Conservation (phyloP, 768 basidiomycete genomes). For the Cystofilobasidium bisporidii region DNA sequence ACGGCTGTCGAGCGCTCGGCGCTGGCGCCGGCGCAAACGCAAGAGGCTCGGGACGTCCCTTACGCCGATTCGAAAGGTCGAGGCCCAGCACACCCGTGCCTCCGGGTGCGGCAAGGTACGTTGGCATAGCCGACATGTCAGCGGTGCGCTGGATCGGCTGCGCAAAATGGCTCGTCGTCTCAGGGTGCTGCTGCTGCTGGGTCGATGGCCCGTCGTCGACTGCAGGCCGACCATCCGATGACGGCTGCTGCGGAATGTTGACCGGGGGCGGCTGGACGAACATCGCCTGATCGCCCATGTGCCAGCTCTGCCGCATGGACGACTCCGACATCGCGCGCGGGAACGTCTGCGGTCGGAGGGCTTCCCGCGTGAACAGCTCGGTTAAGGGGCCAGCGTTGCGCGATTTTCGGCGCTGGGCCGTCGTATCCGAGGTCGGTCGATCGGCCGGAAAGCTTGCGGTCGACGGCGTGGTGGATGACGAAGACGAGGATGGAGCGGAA, state of each 20-base stretch:
- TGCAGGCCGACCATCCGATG: too few relatives aligned
- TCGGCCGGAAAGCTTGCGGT: not conserved
- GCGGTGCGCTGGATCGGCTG: not conserved
- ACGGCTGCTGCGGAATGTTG: not conserved
- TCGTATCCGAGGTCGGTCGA: not conserved
- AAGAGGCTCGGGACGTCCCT: not conserved
- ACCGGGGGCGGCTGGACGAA: not conserved
- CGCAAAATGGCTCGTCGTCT: not conserved
- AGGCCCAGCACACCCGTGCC: not conserved
- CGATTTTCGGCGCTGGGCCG: not conserved
- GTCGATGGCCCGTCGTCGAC: too few relatives aligned
- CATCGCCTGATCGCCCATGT: not conserved
- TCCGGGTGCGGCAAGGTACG: not conserved
- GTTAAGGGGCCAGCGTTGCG: not conserved
- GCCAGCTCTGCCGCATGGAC: slow-evolving; percentile 2
- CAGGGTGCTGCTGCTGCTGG: not conserved
- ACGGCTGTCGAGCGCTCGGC: not conserved
- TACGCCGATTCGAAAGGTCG: not conserved
- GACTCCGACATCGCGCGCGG: not conserved
- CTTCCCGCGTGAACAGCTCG: not conserved
- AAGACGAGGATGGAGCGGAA: too few relatives aligned
- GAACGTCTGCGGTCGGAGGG: not conserved
- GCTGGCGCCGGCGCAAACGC: not conserved
- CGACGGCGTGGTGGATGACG: not conserved
- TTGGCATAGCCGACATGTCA: not conserved